Evolutionary conservation across 2,329 filamentous ascomycete genomes (phyloP).

Genomic region (Apiospora koreana): DNA sequence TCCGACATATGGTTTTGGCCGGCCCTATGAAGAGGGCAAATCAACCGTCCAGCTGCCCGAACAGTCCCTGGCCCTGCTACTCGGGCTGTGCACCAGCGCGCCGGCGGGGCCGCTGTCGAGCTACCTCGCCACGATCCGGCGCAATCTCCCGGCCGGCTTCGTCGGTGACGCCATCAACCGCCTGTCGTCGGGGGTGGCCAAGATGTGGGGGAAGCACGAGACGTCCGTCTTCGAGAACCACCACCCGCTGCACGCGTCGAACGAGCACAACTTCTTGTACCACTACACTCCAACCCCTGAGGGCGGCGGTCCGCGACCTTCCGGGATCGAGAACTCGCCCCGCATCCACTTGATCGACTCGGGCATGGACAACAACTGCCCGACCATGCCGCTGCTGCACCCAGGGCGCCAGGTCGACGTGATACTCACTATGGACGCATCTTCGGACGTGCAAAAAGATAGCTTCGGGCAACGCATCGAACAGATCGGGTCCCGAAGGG

Average conservation of each 20-base stretch:
- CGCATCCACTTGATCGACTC: not conserved
- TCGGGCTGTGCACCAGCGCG: constrained; percentile 3
- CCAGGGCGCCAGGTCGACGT: not conserved
- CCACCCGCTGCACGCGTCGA: not conserved
- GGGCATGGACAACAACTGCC: constrained; percentile 3
- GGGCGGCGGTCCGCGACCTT: not conserved
- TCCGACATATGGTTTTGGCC: not conserved
- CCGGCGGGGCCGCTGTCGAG: constrained; percentile 1
- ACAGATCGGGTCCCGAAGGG: no score
- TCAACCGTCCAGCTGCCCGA: not conserved
- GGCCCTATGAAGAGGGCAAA: not conserved
- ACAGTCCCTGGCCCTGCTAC: not conserved
- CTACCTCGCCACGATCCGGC: not conserved
- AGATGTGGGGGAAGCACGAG: no score
- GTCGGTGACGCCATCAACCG: not conserved
- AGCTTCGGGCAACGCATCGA: no score
- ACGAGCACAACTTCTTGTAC: not conserved
- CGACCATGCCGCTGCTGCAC: not conserved
- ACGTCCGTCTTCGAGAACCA: not conserved
- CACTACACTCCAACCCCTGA: not conserved
- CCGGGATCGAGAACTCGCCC: no score
- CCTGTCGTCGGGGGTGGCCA: no score
- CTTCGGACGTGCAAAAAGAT: not conserved
- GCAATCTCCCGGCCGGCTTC: not conserved
- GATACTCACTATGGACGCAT: not conserved